Percentiles rank a stretch among this genome's conserved stretches.
Evolutionary conservation across 805 yeast genomes (phyloP).

Genomic region (Candida boidinii): DNA sequence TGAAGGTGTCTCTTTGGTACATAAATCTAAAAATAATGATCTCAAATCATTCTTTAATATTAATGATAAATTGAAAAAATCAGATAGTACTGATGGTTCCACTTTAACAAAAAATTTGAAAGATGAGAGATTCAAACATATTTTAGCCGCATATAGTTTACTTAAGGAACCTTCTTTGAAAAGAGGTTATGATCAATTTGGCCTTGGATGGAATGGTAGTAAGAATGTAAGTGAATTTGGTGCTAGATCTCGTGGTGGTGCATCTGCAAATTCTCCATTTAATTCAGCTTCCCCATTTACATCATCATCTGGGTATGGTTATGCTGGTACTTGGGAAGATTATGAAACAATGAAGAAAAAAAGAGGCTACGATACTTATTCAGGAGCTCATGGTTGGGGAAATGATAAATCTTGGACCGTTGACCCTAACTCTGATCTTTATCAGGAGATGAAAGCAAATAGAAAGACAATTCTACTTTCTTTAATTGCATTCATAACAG

Average conservation of each 20-base stretch:
- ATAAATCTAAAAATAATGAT: not conserved
- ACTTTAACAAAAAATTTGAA: slow-evolving; percentile 14
- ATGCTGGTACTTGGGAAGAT: slow-evolving; percentile 24
- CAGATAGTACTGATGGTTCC: slow-evolving; percentile 1
- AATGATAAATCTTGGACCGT: slow-evolving; percentile 19
- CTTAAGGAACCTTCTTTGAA: slow-evolving; percentile 36
- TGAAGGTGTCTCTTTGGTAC: slow-evolving; percentile 9
- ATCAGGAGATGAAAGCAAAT: slow-evolving; percentile 15
- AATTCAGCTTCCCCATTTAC: no score
- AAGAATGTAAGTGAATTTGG: no score
- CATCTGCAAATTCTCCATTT: no score
- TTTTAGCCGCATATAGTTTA: slow-evolving; percentile 52
- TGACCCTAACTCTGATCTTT: slow-evolving; percentile 16
- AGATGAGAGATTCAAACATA: slow-evolving; percentile 42
- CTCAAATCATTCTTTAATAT: not conserved
- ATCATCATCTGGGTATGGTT: slow-evolving; percentile 1
- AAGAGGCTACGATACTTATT: slow-evolving; percentile 1
- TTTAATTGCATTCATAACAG: slow-evolving; percentile 16
- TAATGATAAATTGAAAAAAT: not conserved
- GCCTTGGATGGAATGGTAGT: slow-evolving; percentile 40
- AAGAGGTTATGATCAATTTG: slow-evolving; percentile 36
- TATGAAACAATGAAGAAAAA: slow-evolving; percentile 8
- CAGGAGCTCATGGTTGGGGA: slow-evolving; percentile 16
- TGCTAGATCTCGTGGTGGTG: no score
- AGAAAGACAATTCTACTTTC: slow-evolving; percentile 19